phyloP scores from a whole-genome alignment of 768 basidiomycete species.

The Podaxis pistillaris region DNA sequence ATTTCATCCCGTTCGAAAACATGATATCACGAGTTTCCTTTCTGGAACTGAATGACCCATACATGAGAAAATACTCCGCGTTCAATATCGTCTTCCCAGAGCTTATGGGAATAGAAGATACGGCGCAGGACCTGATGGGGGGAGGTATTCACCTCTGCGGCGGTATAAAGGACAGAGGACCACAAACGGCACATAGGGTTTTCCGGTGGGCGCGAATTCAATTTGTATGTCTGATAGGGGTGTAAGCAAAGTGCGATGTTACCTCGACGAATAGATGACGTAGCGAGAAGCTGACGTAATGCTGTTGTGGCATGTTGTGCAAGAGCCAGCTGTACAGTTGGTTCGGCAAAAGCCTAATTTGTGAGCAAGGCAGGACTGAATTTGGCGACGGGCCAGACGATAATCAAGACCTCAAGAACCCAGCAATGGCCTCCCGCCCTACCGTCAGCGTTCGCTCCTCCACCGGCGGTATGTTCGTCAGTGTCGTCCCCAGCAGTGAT shows the following conservation, averaged over 20 bases:
- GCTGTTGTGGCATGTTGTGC: background rate
- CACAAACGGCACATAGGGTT: too few species aligned
- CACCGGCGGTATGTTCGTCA: constrained; percentile 60
- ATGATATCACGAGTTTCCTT: constrained; percentile 1
- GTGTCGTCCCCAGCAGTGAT: background rate
- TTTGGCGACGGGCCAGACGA: constrained; percentile 25
- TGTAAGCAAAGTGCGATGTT: too few species aligned
- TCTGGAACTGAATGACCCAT: background rate
- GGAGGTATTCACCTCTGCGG: too few species aligned
- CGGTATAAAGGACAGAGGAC: too few species aligned
- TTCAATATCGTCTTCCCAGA: too few species aligned
- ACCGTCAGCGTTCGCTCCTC: constrained; percentile 82
- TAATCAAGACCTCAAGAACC: constrained; percentile 42
- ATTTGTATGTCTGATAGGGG: too few species aligned
- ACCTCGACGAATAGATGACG: background rate
- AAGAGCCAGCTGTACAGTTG: constrained; percentile 34
- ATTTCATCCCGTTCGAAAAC: background rate
- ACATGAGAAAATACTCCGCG: too few species aligned
- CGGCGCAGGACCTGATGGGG: too few species aligned
- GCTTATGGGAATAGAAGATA: too few species aligned
- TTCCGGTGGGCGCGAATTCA: too few species aligned
- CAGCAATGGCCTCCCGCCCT: constrained; percentile 86
- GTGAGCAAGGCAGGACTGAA: constrained; percentile 19
- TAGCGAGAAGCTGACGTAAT: background rate
- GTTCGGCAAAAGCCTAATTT: constrained; percentile 42